These are phyloP conservation scores for Boletus sp. DNA, from an alignment of 1,284 basidiomycete genomes.

Conservation along the genomic window DNA sequence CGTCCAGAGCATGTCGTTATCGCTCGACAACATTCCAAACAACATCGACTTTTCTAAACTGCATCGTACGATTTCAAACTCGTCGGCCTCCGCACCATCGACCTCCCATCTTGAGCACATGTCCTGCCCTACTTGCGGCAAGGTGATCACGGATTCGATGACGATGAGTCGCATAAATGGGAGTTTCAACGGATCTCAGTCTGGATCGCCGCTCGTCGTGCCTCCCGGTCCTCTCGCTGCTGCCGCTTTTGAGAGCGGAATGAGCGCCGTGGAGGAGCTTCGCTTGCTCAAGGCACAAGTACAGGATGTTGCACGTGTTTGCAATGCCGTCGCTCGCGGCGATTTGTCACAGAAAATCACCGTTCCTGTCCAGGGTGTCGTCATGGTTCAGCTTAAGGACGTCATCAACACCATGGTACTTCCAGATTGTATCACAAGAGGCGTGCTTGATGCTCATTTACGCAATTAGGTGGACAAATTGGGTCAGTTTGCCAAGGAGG, in stretches of 20 bases:
- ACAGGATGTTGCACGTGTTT: constrained; percentile 85
- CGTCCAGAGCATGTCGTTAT: constrained; percentile 35
- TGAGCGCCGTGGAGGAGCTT: constrained; percentile 72
- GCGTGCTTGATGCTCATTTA: constrained; percentile 12
- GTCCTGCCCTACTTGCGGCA: constrained; percentile 50
- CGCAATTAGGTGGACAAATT: constrained; percentile 62
- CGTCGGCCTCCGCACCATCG: constrained; percentile 40
- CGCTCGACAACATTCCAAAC: constrained; percentile 43
- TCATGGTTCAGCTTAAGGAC: constrained; percentile 97
- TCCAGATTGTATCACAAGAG: constrained; percentile 8
- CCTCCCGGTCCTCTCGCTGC: constrained; percentile 55
- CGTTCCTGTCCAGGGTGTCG: constrained; percentile 91
- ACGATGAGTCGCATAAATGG: constrained; percentile 34
- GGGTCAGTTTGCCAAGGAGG: constrained; percentile 78
- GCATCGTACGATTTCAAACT: constrained; percentile 23
- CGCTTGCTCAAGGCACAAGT: constrained; percentile 78
- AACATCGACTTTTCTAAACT: constrained; percentile 35
- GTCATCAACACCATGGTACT: constrained; percentile 95
- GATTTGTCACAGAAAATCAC: constrained; percentile 96
- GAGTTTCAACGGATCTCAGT: constrained; percentile 32
- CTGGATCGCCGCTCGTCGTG: constrained; percentile 49
- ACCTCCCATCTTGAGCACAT: constrained; percentile 39
- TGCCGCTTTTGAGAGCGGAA: constrained; percentile 57
- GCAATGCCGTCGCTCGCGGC: constrained; percentile 92
- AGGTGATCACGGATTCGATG: constrained; percentile 37